Evolutionary conservation across 2,329 filamentous ascomycete genomes (phyloP).

Genomic region (Verticillium albo-atrum): DNA sequence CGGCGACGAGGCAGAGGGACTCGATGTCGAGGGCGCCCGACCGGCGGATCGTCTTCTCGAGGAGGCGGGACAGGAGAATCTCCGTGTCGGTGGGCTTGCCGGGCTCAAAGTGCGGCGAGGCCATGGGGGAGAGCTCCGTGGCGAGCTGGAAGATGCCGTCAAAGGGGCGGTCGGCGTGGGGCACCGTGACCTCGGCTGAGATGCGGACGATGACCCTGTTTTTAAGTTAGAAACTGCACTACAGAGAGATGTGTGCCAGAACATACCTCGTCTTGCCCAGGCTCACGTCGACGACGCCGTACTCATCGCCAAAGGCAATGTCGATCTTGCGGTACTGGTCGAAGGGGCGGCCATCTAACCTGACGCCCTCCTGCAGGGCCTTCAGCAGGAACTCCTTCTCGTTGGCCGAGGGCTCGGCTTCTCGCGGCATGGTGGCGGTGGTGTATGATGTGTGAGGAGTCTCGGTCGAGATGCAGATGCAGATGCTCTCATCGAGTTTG

Average conservation of each 20-base stretch:
- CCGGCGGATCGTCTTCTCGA: constrained; percentile 91
- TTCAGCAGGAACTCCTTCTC: constrained; percentile 83
- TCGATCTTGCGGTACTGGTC: constrained; percentile 76
- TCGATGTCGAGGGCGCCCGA: constrained; percentile 93
- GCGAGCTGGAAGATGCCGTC: constrained; percentile 93
- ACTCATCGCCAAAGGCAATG: constrained; percentile 82
- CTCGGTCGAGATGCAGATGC: background rate
- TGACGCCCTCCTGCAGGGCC: constrained; percentile 74
- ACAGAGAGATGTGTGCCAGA: background rate
- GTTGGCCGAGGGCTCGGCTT: constrained; percentile 84
- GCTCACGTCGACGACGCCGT: constrained; percentile 82
- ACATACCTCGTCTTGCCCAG: constrained; percentile 83
- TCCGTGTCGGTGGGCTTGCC: constrained; percentile 81
- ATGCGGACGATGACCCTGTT: constrained; percentile 78
- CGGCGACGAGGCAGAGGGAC: constrained; percentile 88
- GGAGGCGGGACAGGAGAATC: constrained; percentile 76
- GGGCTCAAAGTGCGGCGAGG: constrained; percentile 83
- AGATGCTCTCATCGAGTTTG: background rate
- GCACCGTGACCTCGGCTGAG: constrained; percentile 82
- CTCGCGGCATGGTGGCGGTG: constrained; percentile 70
- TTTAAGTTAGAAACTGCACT: background rate
- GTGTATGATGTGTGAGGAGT: background rate
- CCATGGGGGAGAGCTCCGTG: constrained; percentile 88
- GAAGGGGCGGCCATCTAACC: constrained; percentile 77
- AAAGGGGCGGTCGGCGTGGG: constrained; percentile 83